These are phyloP conservation scores for Exophiala phaeomuriformis DNA, from an alignment of 2,329 filamentous ascomycete genomes.

Conservation along the genomic window DNA sequence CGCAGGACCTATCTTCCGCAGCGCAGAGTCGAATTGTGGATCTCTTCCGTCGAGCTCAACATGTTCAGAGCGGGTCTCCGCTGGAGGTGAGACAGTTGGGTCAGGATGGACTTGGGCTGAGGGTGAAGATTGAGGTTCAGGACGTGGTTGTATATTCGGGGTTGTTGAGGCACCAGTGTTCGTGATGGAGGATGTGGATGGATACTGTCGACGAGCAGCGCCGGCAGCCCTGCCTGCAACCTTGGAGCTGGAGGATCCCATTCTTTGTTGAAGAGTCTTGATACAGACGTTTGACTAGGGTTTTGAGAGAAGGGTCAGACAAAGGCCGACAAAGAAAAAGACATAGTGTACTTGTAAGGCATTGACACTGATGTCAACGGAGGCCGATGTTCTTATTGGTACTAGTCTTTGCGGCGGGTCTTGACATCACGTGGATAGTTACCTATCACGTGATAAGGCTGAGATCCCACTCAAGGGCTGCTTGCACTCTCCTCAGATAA, in stretches of 20 bases:
- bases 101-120: slow-evolving; percentile 22
- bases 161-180: slow-evolving; percentile 16
- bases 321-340: neutral
- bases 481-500: too few relatives aligned
- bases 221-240: slow-evolving; percentile 22
- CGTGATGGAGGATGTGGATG: slow-evolving; percentile 23
- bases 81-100: slow-evolving; percentile 13
- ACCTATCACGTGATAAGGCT: too few relatives aligned
- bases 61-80: slow-evolving; percentile 10
- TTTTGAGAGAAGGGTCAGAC: neutral
- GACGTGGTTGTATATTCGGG: neutral
- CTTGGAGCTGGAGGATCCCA: slow-evolving; percentile 26
- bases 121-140: slow-evolving; percentile 9
- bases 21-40: slow-evolving; percentile 68
- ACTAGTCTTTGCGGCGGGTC: too few relatives aligned
- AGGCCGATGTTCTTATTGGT: too few relatives aligned
- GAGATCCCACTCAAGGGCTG: too few relatives aligned
- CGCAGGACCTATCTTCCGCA: slow-evolving; percentile 56
- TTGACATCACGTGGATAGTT: too few relatives aligned
- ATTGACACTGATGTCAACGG: neutral
- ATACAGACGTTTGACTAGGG: neutral
- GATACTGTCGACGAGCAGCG: slow-evolving; percentile 24
- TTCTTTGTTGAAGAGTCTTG: neutral
- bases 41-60: slow-evolving; percentile 56
- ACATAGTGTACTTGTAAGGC: too few relatives aligned